These are phyloP conservation scores for Kluyveromyces lactis DNA, from an alignment of 805 yeast genomes.

Conservation along the genomic window DNA sequence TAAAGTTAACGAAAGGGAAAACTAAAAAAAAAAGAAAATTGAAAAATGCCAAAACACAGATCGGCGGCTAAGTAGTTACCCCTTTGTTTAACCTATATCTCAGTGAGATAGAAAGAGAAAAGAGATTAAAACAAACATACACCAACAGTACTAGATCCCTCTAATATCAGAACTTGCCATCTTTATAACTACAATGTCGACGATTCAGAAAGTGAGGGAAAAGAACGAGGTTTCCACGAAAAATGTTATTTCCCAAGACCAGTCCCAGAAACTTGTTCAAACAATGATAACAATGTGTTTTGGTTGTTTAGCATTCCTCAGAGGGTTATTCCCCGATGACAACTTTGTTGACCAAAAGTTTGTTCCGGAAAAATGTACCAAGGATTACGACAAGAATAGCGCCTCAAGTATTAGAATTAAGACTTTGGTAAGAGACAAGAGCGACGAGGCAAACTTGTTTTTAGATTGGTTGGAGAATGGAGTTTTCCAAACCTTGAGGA, in stretches of 20 bases:
- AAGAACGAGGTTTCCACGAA: constrained; percentile 12
- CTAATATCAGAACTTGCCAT: too few species aligned
- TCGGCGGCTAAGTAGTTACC: too few species aligned
- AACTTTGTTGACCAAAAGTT: constrained; percentile 42
- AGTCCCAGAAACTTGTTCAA: constrained; percentile 40
- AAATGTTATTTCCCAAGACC: constrained; percentile 27
- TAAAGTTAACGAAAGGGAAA: too few species aligned
- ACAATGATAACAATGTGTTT: constrained; percentile 44
- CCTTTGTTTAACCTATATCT: too few species aligned
- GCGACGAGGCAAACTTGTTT: constrained; percentile 39
- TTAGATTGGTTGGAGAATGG: constrained; percentile 49
- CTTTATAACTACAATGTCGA: constrained; percentile 13
- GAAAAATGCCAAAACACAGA: too few species aligned
- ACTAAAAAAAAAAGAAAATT: too few species aligned
- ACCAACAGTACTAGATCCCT: too few species aligned
- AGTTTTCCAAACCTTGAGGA: constrained; percentile 36
- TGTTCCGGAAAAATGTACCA: constrained; percentile 30
- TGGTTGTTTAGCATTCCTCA: constrained; percentile 48
- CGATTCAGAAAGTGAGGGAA: constrained; percentile 14
- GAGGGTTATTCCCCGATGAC: constrained; percentile 51
- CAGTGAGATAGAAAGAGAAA: too few species aligned
- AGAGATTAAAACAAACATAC: too few species aligned
- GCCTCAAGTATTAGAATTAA: constrained; percentile 38
- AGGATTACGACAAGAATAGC: constrained; percentile 15
- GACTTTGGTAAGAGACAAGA: constrained; percentile 38